These are phyloP conservation scores for Oxyria digyna DNA, from an alignment of 148 eudicot genomes.

Conservation along the genomic window DNA sequence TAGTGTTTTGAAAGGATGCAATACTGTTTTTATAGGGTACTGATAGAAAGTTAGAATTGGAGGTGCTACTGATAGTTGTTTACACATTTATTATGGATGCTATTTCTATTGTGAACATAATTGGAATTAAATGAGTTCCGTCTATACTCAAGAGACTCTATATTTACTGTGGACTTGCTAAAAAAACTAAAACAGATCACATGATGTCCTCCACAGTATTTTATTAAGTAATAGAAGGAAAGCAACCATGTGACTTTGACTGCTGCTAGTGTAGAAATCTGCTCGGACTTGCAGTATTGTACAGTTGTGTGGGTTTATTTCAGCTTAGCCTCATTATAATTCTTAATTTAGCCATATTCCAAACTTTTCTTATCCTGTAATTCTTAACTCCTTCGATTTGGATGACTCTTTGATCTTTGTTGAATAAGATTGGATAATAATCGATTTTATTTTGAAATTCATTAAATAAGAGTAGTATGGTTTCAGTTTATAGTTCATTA, in stretches of 20 bases:
- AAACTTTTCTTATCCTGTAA: background rate
- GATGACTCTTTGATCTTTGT: too few relatives aligned
- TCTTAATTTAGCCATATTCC: background rate
- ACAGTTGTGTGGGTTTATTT: background rate
- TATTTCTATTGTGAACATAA: background rate
- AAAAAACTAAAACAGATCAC: background rate
- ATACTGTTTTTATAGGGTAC: too few relatives aligned
- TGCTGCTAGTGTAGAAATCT: background rate
- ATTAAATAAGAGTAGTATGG: too few relatives aligned
- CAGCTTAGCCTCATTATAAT: background rate
- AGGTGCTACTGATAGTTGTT: too few relatives aligned
- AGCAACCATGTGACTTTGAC: background rate
- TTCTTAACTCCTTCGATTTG: background rate
- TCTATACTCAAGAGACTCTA: background rate
- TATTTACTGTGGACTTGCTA: background rate
- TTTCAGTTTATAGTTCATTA: too few relatives aligned
- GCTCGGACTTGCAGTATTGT: background rate
- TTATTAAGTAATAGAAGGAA: background rate
- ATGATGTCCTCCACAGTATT: background rate
- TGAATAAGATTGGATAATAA: too few relatives aligned
- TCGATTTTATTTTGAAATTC: too few relatives aligned
- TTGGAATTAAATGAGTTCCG: background rate
- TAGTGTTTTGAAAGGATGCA: too few relatives aligned
- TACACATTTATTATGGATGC: too few relatives aligned
- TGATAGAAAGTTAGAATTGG: too few relatives aligned